These are phyloP conservation scores for Geosmithia putterillii DNA, from an alignment of 2,329 filamentous ascomycete species.

Conservation along the genomic window DNA sequence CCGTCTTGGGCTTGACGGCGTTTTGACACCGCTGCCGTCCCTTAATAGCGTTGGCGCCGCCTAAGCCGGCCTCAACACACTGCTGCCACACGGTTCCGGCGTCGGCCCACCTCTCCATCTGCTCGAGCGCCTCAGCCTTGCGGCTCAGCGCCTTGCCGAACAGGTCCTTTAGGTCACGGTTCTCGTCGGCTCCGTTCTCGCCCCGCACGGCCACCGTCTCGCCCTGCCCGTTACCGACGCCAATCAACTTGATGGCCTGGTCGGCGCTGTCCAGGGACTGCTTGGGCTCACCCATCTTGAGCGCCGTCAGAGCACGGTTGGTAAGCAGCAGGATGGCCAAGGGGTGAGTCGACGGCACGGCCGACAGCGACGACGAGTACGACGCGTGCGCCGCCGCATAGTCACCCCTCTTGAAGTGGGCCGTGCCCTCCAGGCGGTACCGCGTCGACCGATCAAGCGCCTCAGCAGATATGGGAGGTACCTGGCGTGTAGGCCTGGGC, in stretches of 20 bases:
- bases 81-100: slow-evolving; percentile 69
- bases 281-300: slow-evolving; percentile 89
- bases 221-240: slow-evolving; percentile 61
- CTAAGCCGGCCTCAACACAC: slow-evolving; percentile 74
- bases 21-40: slow-evolving; percentile 85
- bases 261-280: slow-evolving; percentile 78
- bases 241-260: slow-evolving; percentile 67
- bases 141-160: slow-evolving; percentile 88
- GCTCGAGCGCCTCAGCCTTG: slow-evolving; percentile 90
- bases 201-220: slow-evolving; percentile 63
- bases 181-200: slow-evolving; percentile 41
- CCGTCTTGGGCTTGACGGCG: slow-evolving; percentile 61
- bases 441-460: slow-evolving; percentile 65
- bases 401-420: slow-evolving; percentile 89
- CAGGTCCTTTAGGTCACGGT: slow-evolving; percentile 82
- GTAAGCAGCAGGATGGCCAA: slow-evolving; percentile 79
- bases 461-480: slow-evolving; percentile 56
- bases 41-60: slow-evolving; percentile 72
- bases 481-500: slow-evolving; percentile 38
- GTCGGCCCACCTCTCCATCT: slow-evolving; percentile 88
- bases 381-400: slow-evolving; percentile 75
- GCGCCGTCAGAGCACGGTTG: slow-evolving; percentile 78
- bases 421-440: slow-evolving; percentile 68
- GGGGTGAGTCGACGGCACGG: slow-evolving; percentile 68
- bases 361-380: slow-evolving; percentile 65